These are phyloP conservation scores for Didymella exigua DNA, from an alignment of 2,329 filamentous ascomycete species.

Conservation along the genomic window DNA sequence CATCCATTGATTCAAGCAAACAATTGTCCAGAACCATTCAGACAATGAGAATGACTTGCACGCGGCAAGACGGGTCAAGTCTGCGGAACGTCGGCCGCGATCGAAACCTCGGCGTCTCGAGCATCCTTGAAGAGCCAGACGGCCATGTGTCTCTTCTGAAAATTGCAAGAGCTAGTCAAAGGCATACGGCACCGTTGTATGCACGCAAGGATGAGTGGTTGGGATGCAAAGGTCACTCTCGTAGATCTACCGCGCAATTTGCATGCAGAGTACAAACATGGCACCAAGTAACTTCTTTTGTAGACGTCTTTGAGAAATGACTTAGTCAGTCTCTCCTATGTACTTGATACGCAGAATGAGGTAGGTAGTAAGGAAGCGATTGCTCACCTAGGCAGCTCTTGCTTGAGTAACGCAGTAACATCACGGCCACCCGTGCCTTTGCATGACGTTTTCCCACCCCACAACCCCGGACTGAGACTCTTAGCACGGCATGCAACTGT, in stretches of 20 bases:
- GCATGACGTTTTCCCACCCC: neutral
- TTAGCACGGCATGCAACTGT: neutral
- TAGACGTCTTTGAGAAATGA: neutral
- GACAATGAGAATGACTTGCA: neutral
- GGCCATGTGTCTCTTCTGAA: too few relatives aligned
- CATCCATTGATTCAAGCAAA: too few relatives aligned
- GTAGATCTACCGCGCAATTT: too few relatives aligned
- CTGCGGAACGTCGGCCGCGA: neutral
- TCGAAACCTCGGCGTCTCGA: neutral
- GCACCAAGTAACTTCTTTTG: neutral
- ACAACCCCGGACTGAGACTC: neutral
- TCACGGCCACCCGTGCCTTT: neutral
- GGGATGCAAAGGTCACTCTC: neutral
- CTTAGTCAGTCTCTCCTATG: neutral
- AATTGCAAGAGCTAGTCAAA: neutral
- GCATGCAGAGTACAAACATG: neutral
- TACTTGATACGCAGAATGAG: neutral
- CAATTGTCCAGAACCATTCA: too few relatives aligned
- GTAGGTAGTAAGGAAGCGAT: neutral
- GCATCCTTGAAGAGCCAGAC: neutral
- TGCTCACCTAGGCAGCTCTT: neutral
- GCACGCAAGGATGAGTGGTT: neutral
- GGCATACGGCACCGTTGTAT: neutral
- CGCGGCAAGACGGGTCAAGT: neutral
- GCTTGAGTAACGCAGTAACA: neutral